phyloP scores from a whole-genome alignment of 345 rosid genomes.

The Rhizophora apiculata region DNA sequence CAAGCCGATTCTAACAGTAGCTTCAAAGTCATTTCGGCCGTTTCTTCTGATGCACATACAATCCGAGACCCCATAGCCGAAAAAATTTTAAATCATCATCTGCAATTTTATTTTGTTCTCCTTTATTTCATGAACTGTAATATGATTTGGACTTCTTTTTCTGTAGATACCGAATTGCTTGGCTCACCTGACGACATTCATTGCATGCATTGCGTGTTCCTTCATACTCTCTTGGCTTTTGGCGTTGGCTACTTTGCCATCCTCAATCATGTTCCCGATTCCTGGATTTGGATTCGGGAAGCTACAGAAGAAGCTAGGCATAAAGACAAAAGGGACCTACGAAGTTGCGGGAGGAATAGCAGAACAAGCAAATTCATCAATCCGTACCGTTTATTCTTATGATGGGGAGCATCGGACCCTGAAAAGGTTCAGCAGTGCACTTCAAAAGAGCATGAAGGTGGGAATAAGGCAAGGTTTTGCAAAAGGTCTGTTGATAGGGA shows the following conservation, averaged over 20 bases:
- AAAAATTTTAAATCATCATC: conserved; percentile 26
- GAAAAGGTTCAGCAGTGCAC: conserved; percentile 31
- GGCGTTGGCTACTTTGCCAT: conserved; percentile 45
- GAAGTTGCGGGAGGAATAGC: conserved; percentile 46
- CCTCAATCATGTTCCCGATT: conserved; percentile 37
- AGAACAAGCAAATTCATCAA: conserved; percentile 52
- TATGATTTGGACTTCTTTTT: not conserved
- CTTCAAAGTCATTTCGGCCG: conserved; percentile 40
- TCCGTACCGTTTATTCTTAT: conserved; percentile 50
- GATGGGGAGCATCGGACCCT: conserved; percentile 46
- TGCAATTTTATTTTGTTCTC: not conserved
- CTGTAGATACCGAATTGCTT: conserved; percentile 43
- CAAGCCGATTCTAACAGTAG: conserved; percentile 36
- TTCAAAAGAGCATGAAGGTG: conserved; percentile 37
- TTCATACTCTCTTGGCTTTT: conserved; percentile 52
- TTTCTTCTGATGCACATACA: conserved; percentile 45
- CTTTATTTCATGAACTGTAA: not conserved
- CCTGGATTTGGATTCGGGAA: conserved; percentile 48
- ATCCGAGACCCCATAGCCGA: conserved; percentile 48
- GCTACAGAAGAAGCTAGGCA: conserved; percentile 37
- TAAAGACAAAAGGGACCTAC: conserved; percentile 37
- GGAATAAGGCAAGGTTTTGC: conserved; percentile 47
- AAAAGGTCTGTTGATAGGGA: conserved; percentile 56
- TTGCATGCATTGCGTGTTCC: conserved; percentile 32
- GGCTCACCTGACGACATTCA: conserved; percentile 40